Base-by-base conservation (phyloP, 208 protist genomes). In the Trypanosoma platydactyli region DNA sequence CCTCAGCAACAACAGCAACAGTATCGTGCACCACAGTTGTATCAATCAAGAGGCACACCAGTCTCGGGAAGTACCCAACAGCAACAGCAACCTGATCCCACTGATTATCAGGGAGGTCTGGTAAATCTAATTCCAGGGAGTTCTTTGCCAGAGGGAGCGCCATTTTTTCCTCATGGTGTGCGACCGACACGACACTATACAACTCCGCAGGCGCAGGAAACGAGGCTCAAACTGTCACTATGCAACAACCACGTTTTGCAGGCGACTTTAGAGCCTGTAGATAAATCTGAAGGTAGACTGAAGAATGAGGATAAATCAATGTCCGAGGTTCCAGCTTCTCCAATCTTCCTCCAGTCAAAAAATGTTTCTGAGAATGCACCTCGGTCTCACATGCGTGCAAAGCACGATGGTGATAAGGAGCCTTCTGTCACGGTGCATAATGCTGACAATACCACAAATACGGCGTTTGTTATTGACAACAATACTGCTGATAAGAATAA, bases 101-200 rank as follows among this genome's bases (percentile, higher is more conserved):
- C 4, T 25, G 71, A 63, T 44, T 25, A 48, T 58, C 42, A 60
- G 29, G 25, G 56, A 50, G 60, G 64, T 24, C 54, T 41, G 35
- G 50, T 84, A 61, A 78, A 66, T 33, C 53, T 91, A 24, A 63
- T 77, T 45, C 79, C 80, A 42, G 81, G 80, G 64, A 76, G 62
- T 38, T 57, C 55, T 45, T 66, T 92, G 55, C 82, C 82, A 3
- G 58, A 64, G 18, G 86, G 83, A 13, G 69, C 63, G 24, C 78
- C 86, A 3, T 89, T 92, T 54, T 89, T 79, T 46, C 78, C 79
- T 7, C 72, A 80, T 12, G 86, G 86, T 33, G 83, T 87, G 27
- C 54, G 64, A 6, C 73, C 80, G 50, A 69, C 83, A 27, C 53
- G 44, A 7, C 76, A 77, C 27, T 92, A 89, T 66, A 52, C 58